Base-by-base conservation (phyloP, 306 rosid species). In the Sicyos baderoa region DNA sequence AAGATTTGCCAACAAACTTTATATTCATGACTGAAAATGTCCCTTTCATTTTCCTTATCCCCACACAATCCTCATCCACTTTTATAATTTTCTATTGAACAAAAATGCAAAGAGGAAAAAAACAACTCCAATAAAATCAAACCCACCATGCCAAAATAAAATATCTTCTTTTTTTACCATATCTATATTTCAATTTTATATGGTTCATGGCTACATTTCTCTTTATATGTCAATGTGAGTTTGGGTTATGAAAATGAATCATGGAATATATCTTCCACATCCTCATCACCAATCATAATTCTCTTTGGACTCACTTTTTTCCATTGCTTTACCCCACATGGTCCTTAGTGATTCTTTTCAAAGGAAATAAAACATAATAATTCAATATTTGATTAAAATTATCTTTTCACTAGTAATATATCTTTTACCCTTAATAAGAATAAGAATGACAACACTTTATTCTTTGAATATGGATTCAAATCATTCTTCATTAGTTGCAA, bases 1-100 rank as follows among this genome's bases (percentile, higher is more conserved):
- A 66, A 22, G 71, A 66, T 66, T 66, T 45, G 55, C 14, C 71
- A 66, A 47, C 71, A 66, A 22, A 66, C 55, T 66, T 66, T 1
- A 47, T 22, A 47, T 47, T 47, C 13, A 66, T 66, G 40, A 47
- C 45, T 59, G 21, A 59, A 29, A 29, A n/a, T 7, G 65, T 22
- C 55, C 40, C 17, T 40, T 40, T 7, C 11, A 7, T 1, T 65
- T 65, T 45, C 54, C 13, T 13, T 65, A 65, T 65, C 71, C 54
- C 54, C 70, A 65, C 54, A 21, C 23, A 12, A 65, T 22, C 18
- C 71, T 45, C 71, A 65, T 65, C 40, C 55, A 7, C 71, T 14
- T 19, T 12, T 22, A 14, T 66, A n/a, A 66, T 49, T 44, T 47
- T 7, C 55, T 21, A 44, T 21, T 66, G 13, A 25, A 45, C 10